These are phyloP conservation scores for Verticillium isaacii DNA, from an alignment of 2,329 filamentous ascomycete genomes.

Conservation along the genomic window DNA sequence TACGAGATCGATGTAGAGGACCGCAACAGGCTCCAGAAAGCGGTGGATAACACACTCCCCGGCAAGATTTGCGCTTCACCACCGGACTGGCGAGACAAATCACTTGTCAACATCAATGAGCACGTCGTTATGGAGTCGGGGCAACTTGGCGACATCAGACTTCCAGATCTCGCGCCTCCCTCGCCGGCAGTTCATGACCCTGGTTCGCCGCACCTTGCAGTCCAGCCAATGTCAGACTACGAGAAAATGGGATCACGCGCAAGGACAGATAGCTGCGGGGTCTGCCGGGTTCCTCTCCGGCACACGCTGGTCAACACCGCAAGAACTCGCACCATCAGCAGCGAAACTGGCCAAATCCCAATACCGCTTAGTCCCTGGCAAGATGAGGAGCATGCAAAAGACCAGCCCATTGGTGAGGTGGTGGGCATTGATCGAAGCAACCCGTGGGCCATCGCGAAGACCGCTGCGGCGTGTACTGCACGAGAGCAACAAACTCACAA, in stretches of 20 bases:
- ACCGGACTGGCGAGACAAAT: not conserved
- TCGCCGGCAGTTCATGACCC: not conserved
- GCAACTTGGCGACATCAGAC: not conserved
- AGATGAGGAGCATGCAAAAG: not conserved
- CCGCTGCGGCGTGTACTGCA: not conserved
- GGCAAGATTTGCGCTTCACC: not conserved
- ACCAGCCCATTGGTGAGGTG: no score
- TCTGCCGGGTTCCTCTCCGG: not conserved
- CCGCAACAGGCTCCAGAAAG: not conserved
- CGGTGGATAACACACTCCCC: not conserved
- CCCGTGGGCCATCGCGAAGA: slow-evolving; percentile 9
- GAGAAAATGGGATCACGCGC: not conserved
- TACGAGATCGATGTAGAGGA: not conserved
- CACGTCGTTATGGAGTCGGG: not conserved
- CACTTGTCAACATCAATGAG: not conserved
- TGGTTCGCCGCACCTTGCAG: not conserved
- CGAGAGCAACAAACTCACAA: not conserved
- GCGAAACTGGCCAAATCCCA: not conserved
- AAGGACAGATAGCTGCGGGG: not conserved
- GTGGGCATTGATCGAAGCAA: not conserved
- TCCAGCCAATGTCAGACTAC: not conserved
- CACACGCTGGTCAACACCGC: slow-evolving; percentile 3
- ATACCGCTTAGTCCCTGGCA: not conserved
- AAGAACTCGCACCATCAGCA: slow-evolving; percentile 2
- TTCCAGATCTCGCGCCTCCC: not conserved